Base-by-base conservation (phyloP, 169 alveolate genomes). In the Ichthyophthirius multifiliis region DNA sequence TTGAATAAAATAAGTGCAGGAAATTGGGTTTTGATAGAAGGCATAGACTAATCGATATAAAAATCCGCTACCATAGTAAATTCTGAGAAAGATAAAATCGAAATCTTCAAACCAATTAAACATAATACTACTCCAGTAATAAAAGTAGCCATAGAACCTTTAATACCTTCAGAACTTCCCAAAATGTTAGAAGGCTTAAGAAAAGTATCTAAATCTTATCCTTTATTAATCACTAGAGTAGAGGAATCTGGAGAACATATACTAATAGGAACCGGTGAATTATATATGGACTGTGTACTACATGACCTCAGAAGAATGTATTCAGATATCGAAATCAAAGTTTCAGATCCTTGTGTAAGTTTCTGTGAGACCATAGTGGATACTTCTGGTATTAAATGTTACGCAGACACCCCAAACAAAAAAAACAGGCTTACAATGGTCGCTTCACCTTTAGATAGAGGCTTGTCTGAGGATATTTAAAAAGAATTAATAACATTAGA, bases 221-320 rank as follows among this genome's bases (percentile, higher is more conserved):
- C 99, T 10, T 85, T 96, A 18, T 91, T 96, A 5, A 90, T 91
- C 48, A 94, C 98, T 13, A 96, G 97, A 48, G 99, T 99, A 7
- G 99, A 99, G 83, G 99, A 98, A 84, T 94, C 98, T 43, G 99
- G 99, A 13, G 99, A 98, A 87, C 99, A 98, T 82, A 96, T 98
- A 16, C 75, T 99, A 45, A 83, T 98, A 75, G 99, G 99, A 32
- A 98, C 99, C 2, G 99, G 99, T 7, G 99, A 99, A 83, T 84
- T 99, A 65, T 98, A 98, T 89, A 84, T 98, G 79, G 99, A 99
- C 88, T 97, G 99, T 83, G 93, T 97, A 30, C 91, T 98, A 80
- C 99, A 99, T 84, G 99, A 99, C 82, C 93, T 99, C 20, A 95
- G 99, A 67, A 91, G 95, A 80, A 93, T 98, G 79, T 99, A 97